These are phyloP conservation scores for Yamadazyma friedrichii DNA, from an alignment of 1,139 yeast species.

Conservation along the genomic window DNA sequence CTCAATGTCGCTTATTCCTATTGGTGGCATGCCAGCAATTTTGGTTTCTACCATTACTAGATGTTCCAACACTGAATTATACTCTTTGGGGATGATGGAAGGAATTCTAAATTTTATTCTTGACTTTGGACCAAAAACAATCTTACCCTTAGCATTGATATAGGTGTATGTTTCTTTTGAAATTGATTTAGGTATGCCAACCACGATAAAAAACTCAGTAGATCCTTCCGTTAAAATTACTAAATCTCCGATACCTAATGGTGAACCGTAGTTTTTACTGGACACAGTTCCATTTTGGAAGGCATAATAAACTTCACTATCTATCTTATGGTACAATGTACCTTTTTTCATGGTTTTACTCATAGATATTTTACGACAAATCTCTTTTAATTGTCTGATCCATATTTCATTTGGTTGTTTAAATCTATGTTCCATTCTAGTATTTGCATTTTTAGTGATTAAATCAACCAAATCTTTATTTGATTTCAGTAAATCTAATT, in stretches of 20 bases:
- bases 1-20: slow-evolving; percentile 38
- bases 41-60: slow-evolving; percentile 35
- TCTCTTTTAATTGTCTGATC: neutral
- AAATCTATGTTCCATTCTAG: slow-evolving; percentile 7
- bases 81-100: slow-evolving; percentile 39
- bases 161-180: slow-evolving; percentile 44
- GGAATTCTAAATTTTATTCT: slow-evolving; percentile 56
- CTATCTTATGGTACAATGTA: no score
- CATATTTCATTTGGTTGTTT: slow-evolving; percentile 1
- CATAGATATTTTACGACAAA: neutral
- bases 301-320: neutral
- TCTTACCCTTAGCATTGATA: slow-evolving; percentile 55
- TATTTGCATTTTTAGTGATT: slow-evolving; percentile 3
- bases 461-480: slow-evolving; percentile 6
- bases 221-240: slow-evolving; percentile 34
- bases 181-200: slow-evolving; percentile 28
- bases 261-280: slow-evolving; percentile 21
- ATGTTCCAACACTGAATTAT: slow-evolving; percentile 18
- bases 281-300: slow-evolving; percentile 27
- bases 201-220: slow-evolving; percentile 32
- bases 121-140: slow-evolving; percentile 47
- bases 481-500: slow-evolving; percentile 9
- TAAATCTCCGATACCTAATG: slow-evolving; percentile 38
- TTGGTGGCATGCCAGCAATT: slow-evolving; percentile 34
- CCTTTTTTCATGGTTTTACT: neutral